A percentile compares a stretch with the other conserved stretches of the same genome.
These are phyloP conservation scores for Nemania sp. DNA, from an alignment of 2,329 filamentous ascomycete genomes.

Conservation along the genomic window DNA sequence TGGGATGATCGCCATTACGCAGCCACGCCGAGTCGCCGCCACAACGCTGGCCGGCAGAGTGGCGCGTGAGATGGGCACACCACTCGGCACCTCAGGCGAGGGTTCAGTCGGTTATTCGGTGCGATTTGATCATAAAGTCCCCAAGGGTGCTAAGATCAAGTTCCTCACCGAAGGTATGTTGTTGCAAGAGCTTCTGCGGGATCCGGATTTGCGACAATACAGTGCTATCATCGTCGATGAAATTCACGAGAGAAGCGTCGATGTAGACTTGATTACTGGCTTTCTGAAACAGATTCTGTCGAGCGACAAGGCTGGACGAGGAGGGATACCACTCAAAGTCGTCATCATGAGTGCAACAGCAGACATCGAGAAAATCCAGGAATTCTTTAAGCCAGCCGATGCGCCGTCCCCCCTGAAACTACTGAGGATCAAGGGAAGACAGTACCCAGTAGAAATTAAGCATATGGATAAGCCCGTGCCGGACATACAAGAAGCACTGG, in stretches of 20 bases:
- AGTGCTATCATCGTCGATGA: constrained; percentile 93
- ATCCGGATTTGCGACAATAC: constrained; percentile 81
- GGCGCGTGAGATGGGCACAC: constrained; percentile 71
- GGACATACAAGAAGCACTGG: constrained; percentile 79
- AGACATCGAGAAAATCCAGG: constrained; percentile 76
- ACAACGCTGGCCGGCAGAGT: constrained; percentile 89
- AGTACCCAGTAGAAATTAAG: constrained; percentile 79
- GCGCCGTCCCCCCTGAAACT: constrained; percentile 43
- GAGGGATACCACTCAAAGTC: constrained; percentile 79
- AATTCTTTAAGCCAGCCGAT: constrained; percentile 65
- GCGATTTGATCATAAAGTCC: constrained; percentile 86
- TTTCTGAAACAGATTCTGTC: constrained; percentile 81
- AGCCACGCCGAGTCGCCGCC: constrained; percentile 90
- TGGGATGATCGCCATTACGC: constrained; percentile 88
- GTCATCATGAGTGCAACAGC: constrained; percentile 97
- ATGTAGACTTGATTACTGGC: constrained; percentile 88
- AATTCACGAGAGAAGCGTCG: constrained; percentile 93
- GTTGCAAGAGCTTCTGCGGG: constrained; percentile 87
- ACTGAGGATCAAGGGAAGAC: constrained; percentile 79
- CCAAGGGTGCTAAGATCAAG: constrained; percentile 84
- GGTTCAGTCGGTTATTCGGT: constrained; percentile 86
- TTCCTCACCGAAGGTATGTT: constrained; percentile 97
- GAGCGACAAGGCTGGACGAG: constrained; percentile 64
- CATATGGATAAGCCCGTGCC: constrained; percentile 76
- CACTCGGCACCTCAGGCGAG: constrained; percentile 49